Percentiles rank a stretch among this genome's conserved stretches.
phyloP scores from a whole-genome alignment of 192 early-diverging fungal genomes.

The Diversispora epigaea region DNA sequence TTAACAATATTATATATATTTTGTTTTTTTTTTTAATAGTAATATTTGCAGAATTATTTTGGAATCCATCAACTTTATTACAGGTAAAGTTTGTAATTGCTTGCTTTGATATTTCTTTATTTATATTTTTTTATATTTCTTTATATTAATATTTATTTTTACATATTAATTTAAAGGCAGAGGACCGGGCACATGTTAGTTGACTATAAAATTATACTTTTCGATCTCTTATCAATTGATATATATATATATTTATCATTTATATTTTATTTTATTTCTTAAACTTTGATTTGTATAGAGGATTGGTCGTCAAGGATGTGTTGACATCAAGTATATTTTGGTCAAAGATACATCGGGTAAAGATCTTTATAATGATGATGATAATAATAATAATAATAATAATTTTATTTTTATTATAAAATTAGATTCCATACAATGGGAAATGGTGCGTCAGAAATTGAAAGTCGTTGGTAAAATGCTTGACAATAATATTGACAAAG shows the following conservation, averaged over 20 bases:
- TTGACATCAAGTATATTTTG: conserved; percentile 53
- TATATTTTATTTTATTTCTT: not conserved
- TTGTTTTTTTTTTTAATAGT: conserved; percentile 35
- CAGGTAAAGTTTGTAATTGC: conserved; percentile 14
- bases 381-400: not conserved
- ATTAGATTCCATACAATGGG: conserved; percentile 39
- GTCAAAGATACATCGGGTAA: conserved; percentile 46
- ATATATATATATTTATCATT: not conserved
- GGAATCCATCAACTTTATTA: conserved; percentile 53
- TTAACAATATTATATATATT: too few species aligned
- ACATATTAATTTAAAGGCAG: conserved; percentile 35
- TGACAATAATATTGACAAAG: not conserved
- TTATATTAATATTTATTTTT: not conserved
- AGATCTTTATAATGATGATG: not conserved
- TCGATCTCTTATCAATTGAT: not conserved
- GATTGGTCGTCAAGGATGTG: conserved; percentile 42
- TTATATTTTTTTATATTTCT: not conserved
- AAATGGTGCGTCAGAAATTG: conserved; percentile 43
- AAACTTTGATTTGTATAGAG: conserved; percentile 28
- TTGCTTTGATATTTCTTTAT: not conserved
- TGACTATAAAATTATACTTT: not conserved
- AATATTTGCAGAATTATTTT: conserved; percentile 52
- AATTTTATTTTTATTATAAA: not conserved
- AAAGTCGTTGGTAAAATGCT: conserved; percentile 40
- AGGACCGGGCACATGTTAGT: conserved; percentile 47